A percentile compares a stretch with the other conserved stretches of the same genome.
phyloP scores from a whole-genome alignment of 2,329 filamentous ascomycete genomes.

The Tolypocladium album region DNA sequence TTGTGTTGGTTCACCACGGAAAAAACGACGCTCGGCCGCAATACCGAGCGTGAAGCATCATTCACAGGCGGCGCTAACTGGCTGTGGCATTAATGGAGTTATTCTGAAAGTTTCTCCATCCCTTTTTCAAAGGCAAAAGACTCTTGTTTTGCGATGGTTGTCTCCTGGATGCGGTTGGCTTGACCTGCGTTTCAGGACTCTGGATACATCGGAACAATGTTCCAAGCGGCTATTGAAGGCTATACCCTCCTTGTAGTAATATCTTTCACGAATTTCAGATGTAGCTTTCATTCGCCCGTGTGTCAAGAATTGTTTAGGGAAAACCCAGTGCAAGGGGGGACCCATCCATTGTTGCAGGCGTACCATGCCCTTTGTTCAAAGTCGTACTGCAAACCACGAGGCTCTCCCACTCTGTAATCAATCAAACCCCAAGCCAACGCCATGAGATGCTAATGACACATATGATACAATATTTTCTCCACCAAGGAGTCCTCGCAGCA shows the following conservation, averaged over 20 bases:
- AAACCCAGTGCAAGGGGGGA: no score
- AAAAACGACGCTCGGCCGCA: slow-evolving; percentile 2
- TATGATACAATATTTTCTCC: slow-evolving; percentile 13
- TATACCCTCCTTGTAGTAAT: neutral
- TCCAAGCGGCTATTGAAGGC: neutral
- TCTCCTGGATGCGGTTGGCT: neutral
- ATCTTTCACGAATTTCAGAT: neutral
- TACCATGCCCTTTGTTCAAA: neutral
- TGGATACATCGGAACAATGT: neutral
- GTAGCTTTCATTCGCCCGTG: neutral
- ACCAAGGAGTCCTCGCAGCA: neutral
- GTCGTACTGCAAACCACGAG: neutral
- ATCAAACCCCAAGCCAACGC: slow-evolving; percentile 12
- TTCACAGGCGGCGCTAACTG: neutral
- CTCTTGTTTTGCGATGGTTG: neutral
- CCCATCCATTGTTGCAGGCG: neutral
- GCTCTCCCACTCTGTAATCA: neutral
- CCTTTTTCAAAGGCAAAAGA: neutral
- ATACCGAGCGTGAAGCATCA: neutral
- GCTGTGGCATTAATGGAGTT: neutral
- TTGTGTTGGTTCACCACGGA: slow-evolving; percentile 1
- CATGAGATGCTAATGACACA: slow-evolving; percentile 13
- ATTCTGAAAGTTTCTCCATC: neutral
- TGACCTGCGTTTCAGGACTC: neutral
- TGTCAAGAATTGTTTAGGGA: neutral